Evolutionary conservation across 2,329 filamentous ascomycete genomes (phyloP).

Genomic region (Pleoardoris graminearum): DNA sequence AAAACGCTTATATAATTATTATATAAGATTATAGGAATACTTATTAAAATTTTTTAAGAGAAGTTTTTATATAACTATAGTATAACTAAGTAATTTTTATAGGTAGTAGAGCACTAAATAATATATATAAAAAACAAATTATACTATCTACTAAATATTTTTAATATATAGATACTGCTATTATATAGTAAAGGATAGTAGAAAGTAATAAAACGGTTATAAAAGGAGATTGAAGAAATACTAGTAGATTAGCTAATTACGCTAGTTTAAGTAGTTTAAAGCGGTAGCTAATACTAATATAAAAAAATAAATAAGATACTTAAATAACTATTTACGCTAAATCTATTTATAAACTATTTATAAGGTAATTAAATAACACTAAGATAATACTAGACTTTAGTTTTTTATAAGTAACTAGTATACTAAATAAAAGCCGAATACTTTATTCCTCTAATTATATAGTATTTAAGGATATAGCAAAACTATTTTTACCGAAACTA

Average conservation of each 20-base stretch:
- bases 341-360: slow-evolving; percentile 39
- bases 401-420: slow-evolving; percentile 14
- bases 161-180: slow-evolving; percentile 11
- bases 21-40: neutral
- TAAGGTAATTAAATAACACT: slow-evolving; percentile 14
- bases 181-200: slow-evolving; percentile 9
- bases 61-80: neutral
- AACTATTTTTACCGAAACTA: slow-evolving; percentile 16
- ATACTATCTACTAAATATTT: slow-evolving; percentile 19
- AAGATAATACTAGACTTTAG: slow-evolving; percentile 21
- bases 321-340: slow-evolving; percentile 36
- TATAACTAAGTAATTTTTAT: slow-evolving; percentile 5
- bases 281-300: neutral
- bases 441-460: slow-evolving; percentile 11
- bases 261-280: no score
- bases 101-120: slow-evolving; percentile 12
- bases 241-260: no score
- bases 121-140: slow-evolving; percentile 7
- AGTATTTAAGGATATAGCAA: slow-evolving; percentile 20
- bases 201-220: neutral
- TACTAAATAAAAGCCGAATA: slow-evolving; percentile 8
- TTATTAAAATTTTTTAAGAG: neutral
- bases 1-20: neutral
- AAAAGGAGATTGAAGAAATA: no score
- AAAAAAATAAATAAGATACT: neutral